Evolutionary conservation across 2,329 filamentous ascomycete genomes (phyloP), one percentile per base, ranked within the genome.

Genomic region (Alternaria metachromatica): DNA sequence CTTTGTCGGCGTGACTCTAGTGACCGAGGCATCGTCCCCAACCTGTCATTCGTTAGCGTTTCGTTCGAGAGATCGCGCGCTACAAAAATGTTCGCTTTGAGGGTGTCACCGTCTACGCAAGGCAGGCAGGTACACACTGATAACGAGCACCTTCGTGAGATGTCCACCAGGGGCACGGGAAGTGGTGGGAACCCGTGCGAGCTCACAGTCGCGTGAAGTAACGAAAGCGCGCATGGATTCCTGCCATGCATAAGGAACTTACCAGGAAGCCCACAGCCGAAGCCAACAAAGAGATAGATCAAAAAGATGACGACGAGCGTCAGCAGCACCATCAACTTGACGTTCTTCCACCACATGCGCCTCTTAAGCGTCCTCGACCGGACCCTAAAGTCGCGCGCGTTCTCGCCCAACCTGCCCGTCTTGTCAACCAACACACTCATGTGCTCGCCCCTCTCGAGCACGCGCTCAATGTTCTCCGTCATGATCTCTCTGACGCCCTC

Each of bases 321-420:
- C 65, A 94, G 77, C 72, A 99, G 80, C 7, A 88, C 90, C 94
- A 98, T 97, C 71, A 99, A 82, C 84, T 96, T 96, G 49, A 97
- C 87, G 80, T 99, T 98, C 89, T 98, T 98, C 95, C 95, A 98
- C 96, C 96, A 99, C 96, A 99, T 98, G 81, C 91, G 88, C 77
- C 96, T 87, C 83, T 96, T 92, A 72, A 99, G 81, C 1, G 93
- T 94, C 25, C 94, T 85, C 79, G 92, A 96, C 71, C 95, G 87
- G 18, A 98, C 90, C 56, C 96, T 86, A 78, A 99, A 99, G 78
- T 99, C 96, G 72, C 90, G 86, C 57, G 96, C 94, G 79, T 89
- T 96, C 26, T 92, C 93, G 13, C 95, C 96, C 43, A 99, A 81
- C 46, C 94, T 86, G 78, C 97, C 95, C 53, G 96, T 99, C 88